A percentile compares a stretch with the other conserved stretches of the same genome.
phyloP scores from a whole-genome alignment of 208 protist species.

The Trypanosoma caninum region DNA sequence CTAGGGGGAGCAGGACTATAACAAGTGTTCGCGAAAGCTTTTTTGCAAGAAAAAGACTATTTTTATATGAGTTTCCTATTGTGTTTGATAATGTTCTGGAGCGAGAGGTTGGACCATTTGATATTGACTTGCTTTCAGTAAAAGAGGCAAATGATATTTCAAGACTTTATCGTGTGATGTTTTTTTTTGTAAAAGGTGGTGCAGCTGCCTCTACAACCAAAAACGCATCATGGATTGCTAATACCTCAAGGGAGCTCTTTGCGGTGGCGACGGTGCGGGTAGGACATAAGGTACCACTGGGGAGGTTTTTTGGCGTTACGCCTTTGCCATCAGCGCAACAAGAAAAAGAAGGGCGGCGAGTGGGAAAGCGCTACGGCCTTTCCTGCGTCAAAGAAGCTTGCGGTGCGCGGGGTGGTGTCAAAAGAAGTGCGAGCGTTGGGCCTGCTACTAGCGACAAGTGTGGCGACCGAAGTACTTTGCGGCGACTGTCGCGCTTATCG shows the following conservation, averaged over 20 bases:
- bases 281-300: background rate
- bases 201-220: constrained; percentile 2
- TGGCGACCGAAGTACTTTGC: no score
- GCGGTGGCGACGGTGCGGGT: background rate
- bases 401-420: no score
- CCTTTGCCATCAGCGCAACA: no score
- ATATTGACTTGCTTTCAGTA: background rate
- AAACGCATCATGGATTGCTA: background rate
- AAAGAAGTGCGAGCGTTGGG: no score
- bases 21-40: constrained; percentile 1
- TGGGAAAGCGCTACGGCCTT: background rate
- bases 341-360: no score
- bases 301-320: constrained; percentile 4
- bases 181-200: constrained; percentile 5
- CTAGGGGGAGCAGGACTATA: constrained; percentile 4
- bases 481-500: no score
- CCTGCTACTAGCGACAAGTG: no score
- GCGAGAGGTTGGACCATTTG: background rate
- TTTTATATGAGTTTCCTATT: background rate
- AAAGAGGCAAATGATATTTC: constrained; percentile 2
- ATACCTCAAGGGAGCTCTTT: background rate
- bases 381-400: no score
- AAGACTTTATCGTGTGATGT: constrained; percentile 1
- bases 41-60: background rate
- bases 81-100: constrained; percentile 12